Evolutionary conservation across 2,329 filamentous ascomycete species (phyloP), one percentile per base, ranked within the genome.

Genomic region (Cladorrhinum sp.): DNA sequence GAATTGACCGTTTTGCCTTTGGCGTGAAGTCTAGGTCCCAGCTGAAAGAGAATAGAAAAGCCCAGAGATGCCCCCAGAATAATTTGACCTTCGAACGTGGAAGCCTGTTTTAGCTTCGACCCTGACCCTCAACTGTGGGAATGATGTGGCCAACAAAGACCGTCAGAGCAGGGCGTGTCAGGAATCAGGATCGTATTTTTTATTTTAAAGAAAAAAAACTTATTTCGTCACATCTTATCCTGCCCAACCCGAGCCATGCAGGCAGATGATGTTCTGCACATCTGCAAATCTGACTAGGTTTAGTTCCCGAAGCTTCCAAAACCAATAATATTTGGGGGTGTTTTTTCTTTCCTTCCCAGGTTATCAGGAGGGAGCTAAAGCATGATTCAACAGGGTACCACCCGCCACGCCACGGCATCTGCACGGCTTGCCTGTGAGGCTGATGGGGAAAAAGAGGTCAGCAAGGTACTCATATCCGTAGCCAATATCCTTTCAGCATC

Each of bases 401-500:
- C 24, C 18, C 36, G 18, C 36, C 24, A 33, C 14, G 2, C 12
- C 30, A 28, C 53, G 20, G 28, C 24, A 42, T 21, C 26, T 57
- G 26, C 39, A n/a, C 20, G 39, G 46, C 57, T 51, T n/a, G 50
- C n/a, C 21, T 58, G 54, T 49, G 51, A 63, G 48, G 57, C 54
- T 60, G 62, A 53, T 30, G 24, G 21, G 9, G 26, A 28, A 28
- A 18, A 5, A 36, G 28, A 24, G 48, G 18, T 16, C 42, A 46
- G 42, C n/a, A 46, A 21, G 50, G 33, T 36, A 49, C 46, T 24
- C 21, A 21, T 20, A 20, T 49, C 18, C 21, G 39, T 16, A 63
- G 60, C 67, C 67, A 67, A 69, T 69, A 62, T 65, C 30, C 55
- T 52, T 63, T 48, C 23, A 60, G 61, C 52, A 66, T 65, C 28